Evolutionary conservation across 2,329 filamentous ascomycete genomes (phyloP).

Genomic region (Cladosporium austrohemisphaericum): DNA sequence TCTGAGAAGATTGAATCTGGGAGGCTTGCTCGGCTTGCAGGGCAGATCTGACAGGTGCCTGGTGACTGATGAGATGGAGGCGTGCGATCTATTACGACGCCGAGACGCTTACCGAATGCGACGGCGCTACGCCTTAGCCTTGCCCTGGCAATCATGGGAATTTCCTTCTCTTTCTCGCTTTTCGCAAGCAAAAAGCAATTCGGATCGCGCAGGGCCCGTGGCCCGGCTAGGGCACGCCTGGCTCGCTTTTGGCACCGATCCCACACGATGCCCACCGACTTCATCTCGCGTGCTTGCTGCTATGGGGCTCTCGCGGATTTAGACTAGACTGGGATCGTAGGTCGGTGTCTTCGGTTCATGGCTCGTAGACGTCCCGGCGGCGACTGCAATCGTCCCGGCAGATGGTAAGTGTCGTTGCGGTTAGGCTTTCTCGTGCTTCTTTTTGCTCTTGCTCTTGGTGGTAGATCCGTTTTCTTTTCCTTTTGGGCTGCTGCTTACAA

Average conservation of each 20-base stretch:
- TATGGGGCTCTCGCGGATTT: neutral
- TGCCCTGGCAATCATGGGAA: too few species aligned
- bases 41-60: neutral
- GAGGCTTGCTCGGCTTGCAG: too few species aligned
- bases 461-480: too few species aligned
- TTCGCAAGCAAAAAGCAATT: neutral
- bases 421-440: neutral
- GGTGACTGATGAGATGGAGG: neutral
- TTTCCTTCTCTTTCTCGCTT: too few species aligned
- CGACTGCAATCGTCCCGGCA: too few species aligned
- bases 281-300: constrained; percentile 6
- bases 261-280: neutral
- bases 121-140: neutral
- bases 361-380: too few species aligned
- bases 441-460: neutral
- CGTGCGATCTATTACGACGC: constrained; percentile 9
- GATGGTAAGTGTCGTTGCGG: neutral
- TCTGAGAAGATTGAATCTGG: neutral
- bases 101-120: neutral
- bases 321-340: neutral
- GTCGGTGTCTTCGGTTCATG: neutral
- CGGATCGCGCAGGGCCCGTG: neutral
- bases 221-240: neutral
- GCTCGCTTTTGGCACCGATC: constrained; percentile 6
- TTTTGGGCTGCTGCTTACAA: too few species aligned